Evolutionary conservation across 2,329 filamentous ascomycete species (phyloP), one percentile per base, ranked within the genome.

Genomic region (Aspergillus hiratsukae): DNA sequence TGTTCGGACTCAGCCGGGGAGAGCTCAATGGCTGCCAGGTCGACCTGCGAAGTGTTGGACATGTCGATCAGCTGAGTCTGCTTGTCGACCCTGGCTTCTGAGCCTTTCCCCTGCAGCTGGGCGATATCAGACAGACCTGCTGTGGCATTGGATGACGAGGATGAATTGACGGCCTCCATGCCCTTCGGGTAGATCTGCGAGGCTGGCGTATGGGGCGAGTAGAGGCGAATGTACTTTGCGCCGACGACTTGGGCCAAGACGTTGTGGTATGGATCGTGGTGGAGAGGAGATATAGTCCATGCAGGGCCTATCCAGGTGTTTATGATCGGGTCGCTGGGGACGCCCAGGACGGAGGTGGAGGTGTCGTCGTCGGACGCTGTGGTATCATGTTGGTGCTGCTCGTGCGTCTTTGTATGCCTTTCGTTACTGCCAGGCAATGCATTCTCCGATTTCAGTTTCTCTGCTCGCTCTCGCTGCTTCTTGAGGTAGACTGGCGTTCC

Each of bases 201-300:
- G 3, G 69, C 63, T 4, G 82, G 85, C 48, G 86, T 80, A 17
- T 72, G 71, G 0, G 93, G 92, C 0, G 87, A 80, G 71, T 97
- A 97, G 1, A 97, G 79, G 1, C 94, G 83, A n/a, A 97, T 78
- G 72, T 97, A 97, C 74, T 99, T 99, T 56, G 83, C 80, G 0
- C 94, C 94, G 0, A 96, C 89, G 0, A 95, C 89, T 72, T 97
- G 94, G 25, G 87, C 87, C 4, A 97, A 83, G 49, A 97, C 84
- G 68, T 97, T 97, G 69, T 97, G 90, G 71, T 97, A 95, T 1
- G 89, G 90, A 67, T 97, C 94, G 1, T 91, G 95, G 72, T 99
- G 94, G 0, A 97, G 79, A 1, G 94, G 94, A 0, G 91, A 96
- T 61, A 96, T 92, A 0, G 94, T 97, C 51, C 86, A 87, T 0